A percentile compares a stretch with the other conserved stretches of the same genome.
These are phyloP conservation scores for Populus trichocarpa DNA, from an alignment of 441 rosid genomes.

Conservation along the genomic window DNA sequence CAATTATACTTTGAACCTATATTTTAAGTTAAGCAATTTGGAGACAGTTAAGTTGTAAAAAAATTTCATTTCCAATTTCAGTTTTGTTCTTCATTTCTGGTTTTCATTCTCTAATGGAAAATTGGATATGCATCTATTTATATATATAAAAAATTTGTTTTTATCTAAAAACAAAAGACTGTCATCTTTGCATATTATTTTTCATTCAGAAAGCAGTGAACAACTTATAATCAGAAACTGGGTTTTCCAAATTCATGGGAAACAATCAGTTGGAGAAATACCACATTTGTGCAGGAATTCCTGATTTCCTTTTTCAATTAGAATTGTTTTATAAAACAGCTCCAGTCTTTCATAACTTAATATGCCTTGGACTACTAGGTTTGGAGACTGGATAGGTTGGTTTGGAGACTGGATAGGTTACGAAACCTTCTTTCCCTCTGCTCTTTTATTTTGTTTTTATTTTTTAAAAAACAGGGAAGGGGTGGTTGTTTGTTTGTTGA, in stretches of 20 bases:
- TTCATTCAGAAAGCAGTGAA: not conserved
- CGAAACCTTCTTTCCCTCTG: not conserved
- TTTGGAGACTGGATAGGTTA: too few relatives aligned
- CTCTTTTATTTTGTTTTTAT: not conserved
- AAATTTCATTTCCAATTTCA: not conserved
- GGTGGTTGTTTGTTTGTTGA: not conserved
- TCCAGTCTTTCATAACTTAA: not conserved
- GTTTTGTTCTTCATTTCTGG: not conserved
- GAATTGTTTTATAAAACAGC: not conserved
- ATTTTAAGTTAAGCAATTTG: not conserved
- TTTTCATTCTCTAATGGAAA: not conserved
- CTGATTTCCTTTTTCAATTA: not conserved
- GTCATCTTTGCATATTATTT: not conserved
- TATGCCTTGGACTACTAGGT: not conserved
- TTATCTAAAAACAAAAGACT: not conserved
- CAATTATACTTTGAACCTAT: not conserved
- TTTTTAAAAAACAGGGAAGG: not conserved
- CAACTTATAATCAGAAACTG: not conserved
- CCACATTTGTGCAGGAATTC: not conserved
- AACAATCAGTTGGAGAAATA: not conserved
- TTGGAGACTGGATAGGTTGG: not conserved
- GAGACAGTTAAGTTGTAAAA: not conserved
- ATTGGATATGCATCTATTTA: not conserved
- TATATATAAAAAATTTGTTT: not conserved
- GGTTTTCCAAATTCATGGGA: not conserved